phyloP scores from a whole-genome alignment of 768 basidiomycete species.

The Boletus subcaerulescens region DNA sequence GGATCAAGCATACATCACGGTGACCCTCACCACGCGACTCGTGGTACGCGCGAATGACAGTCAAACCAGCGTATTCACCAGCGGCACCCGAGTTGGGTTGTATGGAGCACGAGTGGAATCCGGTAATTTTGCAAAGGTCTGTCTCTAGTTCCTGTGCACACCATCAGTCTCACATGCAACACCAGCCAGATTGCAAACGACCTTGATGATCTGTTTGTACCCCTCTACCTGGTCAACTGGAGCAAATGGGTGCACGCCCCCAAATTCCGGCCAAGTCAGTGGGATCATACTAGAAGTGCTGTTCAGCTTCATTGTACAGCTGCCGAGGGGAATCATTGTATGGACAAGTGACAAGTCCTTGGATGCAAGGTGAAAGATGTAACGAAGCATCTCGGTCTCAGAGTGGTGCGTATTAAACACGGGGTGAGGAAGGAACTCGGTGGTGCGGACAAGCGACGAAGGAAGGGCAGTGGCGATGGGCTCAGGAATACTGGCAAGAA shows the following conservation, averaged over 20 bases:
- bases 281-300: constrained; percentile 98
- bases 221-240: constrained; percentile 88
- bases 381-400: constrained; percentile 98
- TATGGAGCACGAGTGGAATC: constrained; percentile 94
- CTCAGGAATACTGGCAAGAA: constrained; percentile 47
- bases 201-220: constrained; percentile 79
- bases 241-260: constrained; percentile 88
- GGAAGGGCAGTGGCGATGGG: constrained; percentile 47
- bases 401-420: constrained; percentile 98
- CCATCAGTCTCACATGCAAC: constrained; percentile 6
- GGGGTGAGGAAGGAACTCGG: constrained; percentile 75
- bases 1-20: constrained; percentile 90
- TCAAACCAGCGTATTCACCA: constrained; percentile 96
- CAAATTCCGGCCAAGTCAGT: constrained; percentile 91
- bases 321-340: constrained; percentile 93
- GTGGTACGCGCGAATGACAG: constrained; percentile 92
- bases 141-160: constrained; percentile 76
- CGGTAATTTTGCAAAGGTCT: constrained; percentile 91
- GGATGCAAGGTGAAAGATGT: constrained; percentile 88
- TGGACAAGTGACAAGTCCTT: constrained; percentile 96
- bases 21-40: constrained; percentile 82
- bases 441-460: constrained; percentile 53
- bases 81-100: constrained; percentile 99
- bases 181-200: constrained; percentile 22
- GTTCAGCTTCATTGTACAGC: constrained; percentile 98